These are phyloP conservation scores for Gymnopus androsaceus DNA, from an alignment of 1,284 basidiomycete genomes.

Conservation along the genomic window DNA sequence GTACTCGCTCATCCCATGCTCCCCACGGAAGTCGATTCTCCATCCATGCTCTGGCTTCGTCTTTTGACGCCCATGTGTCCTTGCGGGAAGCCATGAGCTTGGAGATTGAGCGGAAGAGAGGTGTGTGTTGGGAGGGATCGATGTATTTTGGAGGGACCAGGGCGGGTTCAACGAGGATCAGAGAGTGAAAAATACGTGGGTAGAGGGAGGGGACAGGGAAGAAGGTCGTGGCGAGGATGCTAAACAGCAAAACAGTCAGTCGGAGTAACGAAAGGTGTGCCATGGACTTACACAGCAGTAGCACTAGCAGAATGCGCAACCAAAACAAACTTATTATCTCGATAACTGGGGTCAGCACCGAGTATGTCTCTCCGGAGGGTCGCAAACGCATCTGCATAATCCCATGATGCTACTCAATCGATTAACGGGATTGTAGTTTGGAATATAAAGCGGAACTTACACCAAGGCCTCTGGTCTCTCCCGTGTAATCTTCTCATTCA, in stretches of 20 bases:
- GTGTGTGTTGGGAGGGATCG: constrained; percentile 23
- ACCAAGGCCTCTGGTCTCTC: constrained; percentile 18
- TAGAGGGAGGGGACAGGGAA: constrained; percentile 30
- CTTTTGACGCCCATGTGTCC: constrained; percentile 28
- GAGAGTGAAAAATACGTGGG: constrained; percentile 22
- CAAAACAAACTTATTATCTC: constrained; percentile 29
- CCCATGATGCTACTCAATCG: constrained; percentile 21
- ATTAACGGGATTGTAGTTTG: not conserved
- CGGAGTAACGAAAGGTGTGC: not conserved
- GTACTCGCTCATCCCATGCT: constrained; percentile 7
- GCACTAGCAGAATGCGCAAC: constrained; percentile 34
- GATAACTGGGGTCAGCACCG: constrained; percentile 24
- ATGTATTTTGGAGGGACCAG: constrained; percentile 22
- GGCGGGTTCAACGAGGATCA: constrained; percentile 31
- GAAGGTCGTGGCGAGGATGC: constrained; percentile 29
- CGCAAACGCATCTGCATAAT: constrained; percentile 33
- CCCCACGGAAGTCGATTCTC: constrained; percentile 25
- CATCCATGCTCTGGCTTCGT: constrained; percentile 29
- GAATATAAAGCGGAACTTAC: constrained; percentile 1
- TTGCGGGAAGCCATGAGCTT: constrained; percentile 26
- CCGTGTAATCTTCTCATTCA: constrained; percentile 30
- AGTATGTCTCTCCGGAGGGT: constrained; percentile 24
- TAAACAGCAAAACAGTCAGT: constrained; percentile 11
- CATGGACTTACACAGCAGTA: constrained; percentile 27
- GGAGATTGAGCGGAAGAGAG: constrained; percentile 28